A percentile compares a stretch with the other conserved stretches of the same genome.
phyloP scores from a whole-genome alignment of 805 yeast species.

The Candida hungchunana region DNA sequence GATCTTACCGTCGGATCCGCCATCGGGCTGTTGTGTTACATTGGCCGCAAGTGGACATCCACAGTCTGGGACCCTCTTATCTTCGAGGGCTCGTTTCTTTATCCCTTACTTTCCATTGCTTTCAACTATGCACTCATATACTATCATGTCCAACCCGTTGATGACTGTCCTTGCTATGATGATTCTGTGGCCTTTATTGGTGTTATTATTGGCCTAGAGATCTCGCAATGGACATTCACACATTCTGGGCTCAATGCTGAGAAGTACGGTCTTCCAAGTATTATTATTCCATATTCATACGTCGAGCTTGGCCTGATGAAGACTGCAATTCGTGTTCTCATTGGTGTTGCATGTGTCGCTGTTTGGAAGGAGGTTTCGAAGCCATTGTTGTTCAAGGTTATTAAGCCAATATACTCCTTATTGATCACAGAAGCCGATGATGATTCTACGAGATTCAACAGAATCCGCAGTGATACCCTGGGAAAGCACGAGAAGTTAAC shows the following conservation, averaged over 20 bases:
- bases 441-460: constrained; percentile 16
- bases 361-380: constrained; percentile 75
- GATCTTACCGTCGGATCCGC: constrained; percentile 66
- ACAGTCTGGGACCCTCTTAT: constrained; percentile 44
- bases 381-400: constrained; percentile 50
- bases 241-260: constrained; percentile 15
- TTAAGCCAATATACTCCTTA: constrained; percentile 53
- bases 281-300: constrained; percentile 40
- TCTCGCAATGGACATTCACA: constrained; percentile 30
- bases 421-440: constrained; percentile 15
- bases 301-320: constrained; percentile 39
- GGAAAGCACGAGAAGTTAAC: constrained; percentile 24
- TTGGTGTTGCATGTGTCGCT: constrained; percentile 62
- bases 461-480: constrained; percentile 24
- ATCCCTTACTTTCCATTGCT: constrained; percentile 35
- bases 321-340: constrained; percentile 41
- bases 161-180: constrained; percentile 94
- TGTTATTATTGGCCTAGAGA: constrained; percentile 73
- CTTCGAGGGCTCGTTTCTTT: constrained; percentile 26
- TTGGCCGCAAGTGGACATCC: constrained; percentile 41
- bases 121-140: constrained; percentile 50
- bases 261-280: constrained; percentile 19
- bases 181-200: constrained; percentile 93
- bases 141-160: constrained; percentile 79
- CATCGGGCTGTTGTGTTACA: constrained; percentile 54